Percentiles rank a stretch among this genome's conserved stretches.
Evolutionary conservation across 257 asterid species (phyloP).

Genomic region (Solanum raphanifolium): DNA sequence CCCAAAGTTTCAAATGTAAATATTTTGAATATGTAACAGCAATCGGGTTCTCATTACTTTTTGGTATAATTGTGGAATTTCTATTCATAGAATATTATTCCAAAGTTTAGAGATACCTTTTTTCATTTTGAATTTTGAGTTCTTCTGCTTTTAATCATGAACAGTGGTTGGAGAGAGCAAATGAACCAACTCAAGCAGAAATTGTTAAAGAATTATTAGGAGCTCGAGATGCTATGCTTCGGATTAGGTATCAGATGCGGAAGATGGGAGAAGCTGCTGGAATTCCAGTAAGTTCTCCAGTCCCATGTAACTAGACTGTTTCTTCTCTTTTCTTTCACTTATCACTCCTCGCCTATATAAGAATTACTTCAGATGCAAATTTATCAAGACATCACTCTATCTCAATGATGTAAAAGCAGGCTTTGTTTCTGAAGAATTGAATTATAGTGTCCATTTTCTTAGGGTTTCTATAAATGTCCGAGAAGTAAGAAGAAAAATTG

Average conservation of each 20-base stretch:
- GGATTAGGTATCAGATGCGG: conserved; percentile 73
- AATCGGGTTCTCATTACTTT: background rate
- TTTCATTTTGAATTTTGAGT: background rate
- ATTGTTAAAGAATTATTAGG: conserved; percentile 69
- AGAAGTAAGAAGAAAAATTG: background rate
- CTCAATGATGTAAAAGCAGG: background rate
- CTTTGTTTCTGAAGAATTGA: background rate
- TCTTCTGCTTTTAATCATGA: background rate
- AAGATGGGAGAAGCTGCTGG: conserved; percentile 95
- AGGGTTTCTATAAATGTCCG: background rate
- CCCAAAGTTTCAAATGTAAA: background rate
- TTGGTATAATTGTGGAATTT: background rate
- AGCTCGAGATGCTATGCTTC: conserved; percentile 83
- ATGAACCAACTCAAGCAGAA: conserved; percentile 35
- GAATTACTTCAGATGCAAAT: background rate
- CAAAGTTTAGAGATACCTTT: background rate
- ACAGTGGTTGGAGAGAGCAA: conserved; percentile 62
- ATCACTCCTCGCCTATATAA: background rate
- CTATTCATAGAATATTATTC: background rate
- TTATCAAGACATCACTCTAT: background rate
- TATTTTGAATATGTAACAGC: background rate
- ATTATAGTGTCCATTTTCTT: background rate
- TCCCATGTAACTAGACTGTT: background rate
- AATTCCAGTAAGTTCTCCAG: conserved; percentile 58
- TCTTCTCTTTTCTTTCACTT: background rate